These are phyloP conservation scores for Trichoderma simmonsii DNA, from an alignment of 2,329 filamentous ascomycete genomes.

Conservation along the genomic window DNA sequence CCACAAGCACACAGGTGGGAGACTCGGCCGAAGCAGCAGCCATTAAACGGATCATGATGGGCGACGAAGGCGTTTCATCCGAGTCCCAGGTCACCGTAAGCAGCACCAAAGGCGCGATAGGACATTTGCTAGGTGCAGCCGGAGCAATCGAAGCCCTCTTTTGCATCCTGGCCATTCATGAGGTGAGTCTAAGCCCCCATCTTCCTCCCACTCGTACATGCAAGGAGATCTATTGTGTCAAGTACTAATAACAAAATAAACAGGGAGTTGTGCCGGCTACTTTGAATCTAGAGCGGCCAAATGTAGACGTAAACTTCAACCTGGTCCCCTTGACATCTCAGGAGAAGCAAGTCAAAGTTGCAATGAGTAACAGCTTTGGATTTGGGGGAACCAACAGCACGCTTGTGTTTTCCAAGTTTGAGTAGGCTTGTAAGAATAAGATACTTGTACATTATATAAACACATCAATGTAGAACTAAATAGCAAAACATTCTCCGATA, in stretches of 20 bases:
- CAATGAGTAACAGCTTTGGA: constrained; percentile 92
- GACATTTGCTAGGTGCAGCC: constrained; percentile 86
- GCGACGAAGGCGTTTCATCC: constrained; percentile 60
- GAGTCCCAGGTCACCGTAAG: constrained; percentile 74
- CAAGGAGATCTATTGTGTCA: background rate
- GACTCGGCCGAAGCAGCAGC: constrained; percentile 86
- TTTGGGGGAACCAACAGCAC: constrained; percentile 96
- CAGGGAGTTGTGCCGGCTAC: constrained; percentile 82
- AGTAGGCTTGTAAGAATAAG: background rate
- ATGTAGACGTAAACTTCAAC: constrained; percentile 73
- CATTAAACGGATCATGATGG: constrained; percentile 73
- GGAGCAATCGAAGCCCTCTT: constrained; percentile 90
- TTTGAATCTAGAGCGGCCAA: constrained; percentile 69
- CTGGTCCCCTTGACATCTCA: constrained; percentile 75
- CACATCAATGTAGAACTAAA: background rate
- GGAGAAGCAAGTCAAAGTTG: constrained; percentile 65
- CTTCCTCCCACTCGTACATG: background rate
- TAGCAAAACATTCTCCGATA: background rate
- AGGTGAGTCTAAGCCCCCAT: constrained; percentile 55
- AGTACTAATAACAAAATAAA: background rate
- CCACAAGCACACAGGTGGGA: constrained; percentile 81
- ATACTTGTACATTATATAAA: background rate
- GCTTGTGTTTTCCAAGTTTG: constrained; percentile 63
- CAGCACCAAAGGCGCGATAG: constrained; percentile 90
- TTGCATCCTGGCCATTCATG: constrained; percentile 70